phyloP scores from a whole-genome alignment of 73 alveolate species.

The Halteria grandinella region DNA sequence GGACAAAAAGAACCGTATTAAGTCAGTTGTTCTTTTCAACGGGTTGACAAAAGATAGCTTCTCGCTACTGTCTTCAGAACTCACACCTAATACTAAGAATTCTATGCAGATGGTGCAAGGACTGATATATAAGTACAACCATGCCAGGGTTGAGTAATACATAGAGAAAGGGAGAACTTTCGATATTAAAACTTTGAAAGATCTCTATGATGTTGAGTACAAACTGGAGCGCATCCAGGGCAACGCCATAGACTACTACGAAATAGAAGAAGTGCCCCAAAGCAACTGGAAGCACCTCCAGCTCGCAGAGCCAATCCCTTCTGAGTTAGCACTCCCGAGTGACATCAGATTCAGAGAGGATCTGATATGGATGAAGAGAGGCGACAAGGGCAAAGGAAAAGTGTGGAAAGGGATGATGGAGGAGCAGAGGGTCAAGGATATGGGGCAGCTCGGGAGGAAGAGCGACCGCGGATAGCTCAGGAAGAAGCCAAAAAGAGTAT shows the following conservation, averaged over 20 bases:
- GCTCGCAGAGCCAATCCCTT: conserved; percentile 41
- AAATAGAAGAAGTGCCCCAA: conserved; percentile 11
- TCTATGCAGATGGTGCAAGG: conserved; percentile 19
- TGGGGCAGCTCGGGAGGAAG: background rate
- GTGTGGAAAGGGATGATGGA: conserved; percentile 55
- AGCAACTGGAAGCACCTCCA: conserved; percentile 20
- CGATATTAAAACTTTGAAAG: conserved; percentile 7
- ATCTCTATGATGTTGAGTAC: conserved; percentile 27
- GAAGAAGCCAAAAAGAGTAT: too few relatives aligned
- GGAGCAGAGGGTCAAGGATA: conserved; percentile 24
- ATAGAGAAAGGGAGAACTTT: conserved; percentile 6
- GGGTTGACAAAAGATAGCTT: conserved; percentile 1
- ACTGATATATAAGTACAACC: background rate
- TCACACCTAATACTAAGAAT: background rate
- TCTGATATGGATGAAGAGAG: conserved; percentile 76
- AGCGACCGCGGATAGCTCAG: too few relatives aligned
- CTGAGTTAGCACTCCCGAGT: conserved; percentile 68
- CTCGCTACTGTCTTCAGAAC: background rate
- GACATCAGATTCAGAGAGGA: conserved; percentile 86
- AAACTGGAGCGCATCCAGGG: conserved; percentile 23
- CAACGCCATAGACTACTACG: conserved; percentile 24
- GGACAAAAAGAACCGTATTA: conserved; percentile 11
- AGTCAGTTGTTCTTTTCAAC: conserved; percentile 13
- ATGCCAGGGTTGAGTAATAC: background rate
- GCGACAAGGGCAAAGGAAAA: conserved; percentile 57